A percentile compares a stretch with the other conserved stretches of the same genome.
These are phyloP conservation scores for Spathaspora sp. DNA, from an alignment of 805 yeast genomes.

Conservation along the genomic window DNA sequence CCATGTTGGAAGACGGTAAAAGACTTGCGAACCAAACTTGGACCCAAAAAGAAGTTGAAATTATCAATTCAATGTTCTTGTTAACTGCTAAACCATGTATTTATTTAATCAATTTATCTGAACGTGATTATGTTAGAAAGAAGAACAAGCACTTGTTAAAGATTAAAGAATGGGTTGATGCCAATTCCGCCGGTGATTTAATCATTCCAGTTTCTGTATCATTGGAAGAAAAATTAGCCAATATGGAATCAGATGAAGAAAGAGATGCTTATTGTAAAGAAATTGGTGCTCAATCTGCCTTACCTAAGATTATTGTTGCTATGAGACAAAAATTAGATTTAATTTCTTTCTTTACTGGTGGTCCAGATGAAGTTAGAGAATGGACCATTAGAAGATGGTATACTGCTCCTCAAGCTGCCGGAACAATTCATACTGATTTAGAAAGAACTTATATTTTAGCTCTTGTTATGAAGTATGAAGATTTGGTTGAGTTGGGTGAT, in stretches of 20 bases:
- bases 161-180: constrained; percentile 89
- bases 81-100: constrained; percentile 95
- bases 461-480: constrained; percentile 83
- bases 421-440: constrained; percentile 93
- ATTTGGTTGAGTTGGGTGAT: constrained; percentile 67
- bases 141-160: constrained; percentile 79
- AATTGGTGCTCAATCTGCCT: constrained; percentile 70
- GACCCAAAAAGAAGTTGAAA: constrained; percentile 88
- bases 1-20: constrained; percentile 75
- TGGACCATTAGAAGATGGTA: constrained; percentile 95
- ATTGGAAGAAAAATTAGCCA: constrained; percentile 87
- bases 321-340: constrained; percentile 86
- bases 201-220: constrained; percentile 92
- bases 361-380: constrained; percentile 94
- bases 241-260: constrained; percentile 81
- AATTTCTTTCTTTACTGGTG: constrained; percentile 93
- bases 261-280: constrained; percentile 71
- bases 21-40: constrained; percentile 86
- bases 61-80: constrained; percentile 79
- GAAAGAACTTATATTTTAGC: constrained; percentile 95
- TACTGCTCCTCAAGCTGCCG: constrained; percentile 98
- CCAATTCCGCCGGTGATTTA: constrained; percentile 76
- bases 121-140: constrained; percentile 82
- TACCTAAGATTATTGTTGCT: constrained; percentile 79
- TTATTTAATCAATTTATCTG: constrained; percentile 85